Percentiles rank a stretch among this genome's conserved stretches.
phyloP scores from a whole-genome alignment of 139 green algal species.

The Chlorella ohadii region DNA sequence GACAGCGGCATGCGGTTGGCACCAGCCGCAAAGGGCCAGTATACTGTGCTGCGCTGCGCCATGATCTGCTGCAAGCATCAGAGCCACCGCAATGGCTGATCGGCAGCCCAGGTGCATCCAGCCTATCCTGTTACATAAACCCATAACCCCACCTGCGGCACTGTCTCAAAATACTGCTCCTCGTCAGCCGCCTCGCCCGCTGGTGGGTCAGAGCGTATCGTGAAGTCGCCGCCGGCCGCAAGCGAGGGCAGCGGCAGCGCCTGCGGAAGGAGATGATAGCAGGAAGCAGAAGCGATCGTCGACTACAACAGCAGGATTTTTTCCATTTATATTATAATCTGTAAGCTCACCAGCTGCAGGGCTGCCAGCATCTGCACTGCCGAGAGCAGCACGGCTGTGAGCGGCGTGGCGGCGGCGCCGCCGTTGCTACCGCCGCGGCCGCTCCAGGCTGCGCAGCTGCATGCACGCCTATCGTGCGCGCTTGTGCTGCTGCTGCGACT shows the following conservation, averaged over 20 bases:
- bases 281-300: too few species aligned
- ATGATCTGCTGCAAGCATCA: too few species aligned
- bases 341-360: conserved; percentile 3
- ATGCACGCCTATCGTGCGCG: neutral
- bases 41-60: too few species aligned
- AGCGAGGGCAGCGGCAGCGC: neutral
- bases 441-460: neutral
- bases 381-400: neutral
- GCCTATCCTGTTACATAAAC: too few species aligned
- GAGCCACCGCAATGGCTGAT: too few species aligned
- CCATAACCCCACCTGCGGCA: neutral
- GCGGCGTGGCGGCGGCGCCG: neutral
- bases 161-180: conserved; percentile 49
- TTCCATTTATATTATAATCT: too few species aligned
- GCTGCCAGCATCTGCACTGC: conserved; percentile 16
- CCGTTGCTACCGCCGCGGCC: neutral
- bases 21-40: too few species aligned
- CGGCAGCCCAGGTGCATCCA: too few species aligned
- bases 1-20: too few species aligned
- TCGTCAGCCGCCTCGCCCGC: conserved; percentile 11
- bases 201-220: neutral
- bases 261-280: neutral
- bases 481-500: neutral
- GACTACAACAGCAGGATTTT: too few species aligned
- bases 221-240: conserved; percentile 22